Evolutionary conservation across 306 rosid genomes (phyloP).

Genomic region (Hippophae gyantsensis): DNA sequence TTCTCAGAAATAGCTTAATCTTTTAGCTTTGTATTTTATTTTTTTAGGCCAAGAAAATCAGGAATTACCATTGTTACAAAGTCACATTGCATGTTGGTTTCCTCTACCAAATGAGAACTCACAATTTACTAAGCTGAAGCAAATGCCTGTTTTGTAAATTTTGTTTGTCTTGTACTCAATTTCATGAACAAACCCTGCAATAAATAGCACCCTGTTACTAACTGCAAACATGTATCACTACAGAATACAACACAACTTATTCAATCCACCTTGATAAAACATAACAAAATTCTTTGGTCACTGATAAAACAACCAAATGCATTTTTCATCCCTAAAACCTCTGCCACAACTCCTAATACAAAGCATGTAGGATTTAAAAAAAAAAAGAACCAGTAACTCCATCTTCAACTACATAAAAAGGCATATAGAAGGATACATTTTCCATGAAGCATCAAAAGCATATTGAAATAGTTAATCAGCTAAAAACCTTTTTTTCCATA

Average conservation of each 20-base stretch:
- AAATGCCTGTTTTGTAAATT: constrained; percentile 24
- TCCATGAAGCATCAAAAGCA: too few relatives aligned
- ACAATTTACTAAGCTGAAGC: constrained; percentile 22
- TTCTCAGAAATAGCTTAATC: too few relatives aligned
- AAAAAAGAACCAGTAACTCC: neutral
- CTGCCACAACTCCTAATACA: too few relatives aligned
- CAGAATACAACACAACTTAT: too few relatives aligned
- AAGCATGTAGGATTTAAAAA: neutral
- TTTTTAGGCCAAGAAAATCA: too few relatives aligned
- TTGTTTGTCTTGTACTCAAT: constrained; percentile 49
- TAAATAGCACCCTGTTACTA: constrained; percentile 18
- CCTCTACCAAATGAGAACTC: neutral
- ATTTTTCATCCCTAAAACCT: neutral
- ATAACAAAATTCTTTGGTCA: neutral
- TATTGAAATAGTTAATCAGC: too few relatives aligned
- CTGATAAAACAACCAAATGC: neutral
- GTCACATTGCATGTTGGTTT: too few relatives aligned
- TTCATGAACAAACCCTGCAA: constrained; percentile 97
- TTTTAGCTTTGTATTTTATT: too few relatives aligned
- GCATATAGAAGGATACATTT: too few relatives aligned
- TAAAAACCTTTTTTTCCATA: too few relatives aligned
- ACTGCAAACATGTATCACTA: neutral
- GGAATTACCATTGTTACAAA: too few relatives aligned
- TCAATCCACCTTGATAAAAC: neutral
- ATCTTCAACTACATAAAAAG: neutral